Base-by-base conservation (phyloP, 768 basidiomycete genomes). In the Lentinula detonsa region DNA sequence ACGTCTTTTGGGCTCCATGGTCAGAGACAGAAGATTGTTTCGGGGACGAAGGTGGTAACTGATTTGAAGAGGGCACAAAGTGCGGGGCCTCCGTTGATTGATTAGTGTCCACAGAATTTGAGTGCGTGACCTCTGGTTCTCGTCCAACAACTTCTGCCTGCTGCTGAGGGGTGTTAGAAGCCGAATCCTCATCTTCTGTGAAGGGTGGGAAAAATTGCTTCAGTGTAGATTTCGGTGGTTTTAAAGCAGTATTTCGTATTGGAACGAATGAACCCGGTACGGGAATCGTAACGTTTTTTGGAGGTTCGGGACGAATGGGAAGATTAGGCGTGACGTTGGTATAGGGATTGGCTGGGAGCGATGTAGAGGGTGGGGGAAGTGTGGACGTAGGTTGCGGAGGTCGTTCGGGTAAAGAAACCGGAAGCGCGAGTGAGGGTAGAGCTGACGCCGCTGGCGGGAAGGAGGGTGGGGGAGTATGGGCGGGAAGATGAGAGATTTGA, bases 121-220 rank as follows among this genome's bases (percentile, higher is more conserved):
- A 5, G 7, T 28, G 51, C 5, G 18, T 13, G 35, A 18, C 35
- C n/a, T 53, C 33, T 5, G 18, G 5, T 9, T 42, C 54, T 28
- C 37, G 54, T 39, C 16, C 34, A 8, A 5, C 16, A 5, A 16
- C 5, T 37, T 56, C 55, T 2, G 21, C 40, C 21, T 40, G 43
- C 18, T 34, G 33, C 34, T 50, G 57, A 45, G 57, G 45, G 4
- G 43, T 33, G 10, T 31, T 49, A 4, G 57, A 37, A 18, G 15
- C 33, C 16, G 57, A 33, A 49, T 59, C 57, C 9, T 59, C 57
- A 39, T 90, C 89, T 18, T 90, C 89, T 21, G 93, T 91, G 54
- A 93, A 91, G 1, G 81, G 84, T 21, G 92, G 91, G 69, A 95
- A 95, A 73, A 94, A 94, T 66, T 79, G 81, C 70, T 87, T 88